Conservation (phyloP, 108 stramenopile species). For the Discostella pseudostelligera region DNA sequence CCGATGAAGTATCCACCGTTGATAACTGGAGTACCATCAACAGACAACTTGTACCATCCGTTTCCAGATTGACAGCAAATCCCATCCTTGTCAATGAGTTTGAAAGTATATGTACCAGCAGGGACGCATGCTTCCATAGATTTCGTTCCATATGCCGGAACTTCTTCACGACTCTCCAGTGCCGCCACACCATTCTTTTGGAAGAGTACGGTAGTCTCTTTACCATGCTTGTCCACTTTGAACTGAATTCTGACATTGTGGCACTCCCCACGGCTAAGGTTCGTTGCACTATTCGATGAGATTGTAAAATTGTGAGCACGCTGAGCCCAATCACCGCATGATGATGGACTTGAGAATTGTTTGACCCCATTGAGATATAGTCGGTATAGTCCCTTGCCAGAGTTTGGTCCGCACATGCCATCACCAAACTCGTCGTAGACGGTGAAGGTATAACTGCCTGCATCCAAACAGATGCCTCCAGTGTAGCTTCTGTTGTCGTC, state of each 20-base stretch:
- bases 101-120: constrained; percentile 19
- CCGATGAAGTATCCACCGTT: constrained; percentile 22
- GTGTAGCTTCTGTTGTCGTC: constrained; percentile 11
- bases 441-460: constrained; percentile 12
- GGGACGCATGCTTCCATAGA: constrained; percentile 12
- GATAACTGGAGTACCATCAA: constrained; percentile 9
- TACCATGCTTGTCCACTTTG: constrained; percentile 17
- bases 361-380: background rate
- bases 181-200: background rate
- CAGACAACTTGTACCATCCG: constrained; percentile 23
- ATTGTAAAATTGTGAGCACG: constrained; percentile 12
- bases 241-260: constrained; percentile 10
- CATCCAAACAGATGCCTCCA: constrained; percentile 16
- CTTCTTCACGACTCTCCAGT: constrained; percentile 9
- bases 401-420: constrained; percentile 13
- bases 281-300: background rate
- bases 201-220: constrained; percentile 15
- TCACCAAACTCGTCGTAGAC: constrained; percentile 11
- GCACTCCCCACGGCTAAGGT: background rate
- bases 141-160: constrained; percentile 16
- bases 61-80: constrained; percentile 13
- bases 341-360: constrained; percentile 1
- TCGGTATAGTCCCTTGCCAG: constrained; percentile 12
- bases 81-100: constrained; percentile 15
- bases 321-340: background rate